Evolutionary conservation across 352 stramenopile genomes (phyloP), one percentile per base, ranked within the genome.

Genomic region (Globisporangium canariense): DNA sequence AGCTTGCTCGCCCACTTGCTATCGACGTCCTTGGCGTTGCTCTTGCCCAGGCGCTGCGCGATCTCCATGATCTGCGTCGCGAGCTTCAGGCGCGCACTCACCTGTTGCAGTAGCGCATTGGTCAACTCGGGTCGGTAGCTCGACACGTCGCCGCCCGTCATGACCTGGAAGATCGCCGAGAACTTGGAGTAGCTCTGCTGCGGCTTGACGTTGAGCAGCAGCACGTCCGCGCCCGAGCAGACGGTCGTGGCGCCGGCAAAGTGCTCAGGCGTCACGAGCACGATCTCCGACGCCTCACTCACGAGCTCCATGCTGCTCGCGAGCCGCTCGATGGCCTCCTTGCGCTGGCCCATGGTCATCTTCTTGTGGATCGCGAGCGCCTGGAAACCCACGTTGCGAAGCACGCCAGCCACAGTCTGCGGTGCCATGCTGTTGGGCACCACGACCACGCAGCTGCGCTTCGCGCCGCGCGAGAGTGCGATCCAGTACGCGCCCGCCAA

Each of bases 341-440:
- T 73, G 51, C 81, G 71, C 60, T 92, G 81, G 1, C 66, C 67
- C 6, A 67, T 40, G 1, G 81, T 78, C 77, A 91, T 92, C 63
- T 92, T 92, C 60, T 69, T 70, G 65, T 94, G 85, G 25, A 94
- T 54, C 20, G 80, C 65, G n/a, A 89, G 59, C n/a, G 77, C 71
- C 49, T 88, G 75, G 58, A 87, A 74, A 9, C 80, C 79, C 32
- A 93, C 51, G 58, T 86, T 76, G 61, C 81, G 81, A 32, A 90
- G 58, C 20, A 80, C 77, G 2, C 60, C 62, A 2, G 75, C 77
- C 22, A 94, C 43, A 25, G 75, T 58, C 46, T 77, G 62, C 38
- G 76, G 67, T n/a, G 66, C 66, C 20, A 65, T 43, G 28, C 58
- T 59, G 58, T 75, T 89, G 3, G 79, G 75, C 9, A 90, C 47